Evolutionary conservation across 805 yeast species (phyloP).

Genomic region (Spathaspora passalidarum): DNA sequence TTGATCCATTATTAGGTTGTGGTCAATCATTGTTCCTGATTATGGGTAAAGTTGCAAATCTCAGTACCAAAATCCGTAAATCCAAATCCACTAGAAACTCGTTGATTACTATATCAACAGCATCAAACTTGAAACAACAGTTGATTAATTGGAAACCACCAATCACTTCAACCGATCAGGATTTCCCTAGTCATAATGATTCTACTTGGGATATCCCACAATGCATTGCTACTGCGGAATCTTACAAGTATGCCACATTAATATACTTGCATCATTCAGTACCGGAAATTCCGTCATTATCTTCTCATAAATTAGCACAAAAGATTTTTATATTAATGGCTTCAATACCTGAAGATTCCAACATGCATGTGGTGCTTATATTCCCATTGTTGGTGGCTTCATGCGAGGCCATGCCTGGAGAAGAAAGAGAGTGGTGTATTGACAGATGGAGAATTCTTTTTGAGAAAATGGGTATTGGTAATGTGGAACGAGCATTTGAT

Average conservation of each 20-base stretch:
- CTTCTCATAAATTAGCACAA: slow-evolving; percentile 56
- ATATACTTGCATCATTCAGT: slow-evolving; percentile 67
- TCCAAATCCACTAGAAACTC: slow-evolving; percentile 32
- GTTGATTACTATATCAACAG: slow-evolving; percentile 47
- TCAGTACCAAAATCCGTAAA: slow-evolving; percentile 49
- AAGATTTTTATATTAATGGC: slow-evolving; percentile 59
- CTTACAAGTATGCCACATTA: slow-evolving; percentile 58
- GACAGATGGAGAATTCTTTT: slow-evolving; percentile 55
- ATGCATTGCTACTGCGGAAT: slow-evolving; percentile 68
- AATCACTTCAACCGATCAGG: slow-evolving; percentile 29
- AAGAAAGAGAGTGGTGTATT: slow-evolving; percentile 61
- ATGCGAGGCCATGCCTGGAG: slow-evolving; percentile 59
- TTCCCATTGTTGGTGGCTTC: slow-evolving; percentile 64
- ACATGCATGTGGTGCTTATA: slow-evolving; percentile 57
- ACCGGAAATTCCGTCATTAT: slow-evolving; percentile 59
- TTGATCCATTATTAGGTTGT: slow-evolving; percentile 68
- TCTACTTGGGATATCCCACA: slow-evolving; percentile 51
- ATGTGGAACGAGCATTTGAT: slow-evolving; percentile 61
- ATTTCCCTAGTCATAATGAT: slow-evolving; percentile 14
- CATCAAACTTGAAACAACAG: slow-evolving; percentile 52
- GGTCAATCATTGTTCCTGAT: slow-evolving; percentile 62
- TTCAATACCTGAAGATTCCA: slow-evolving; percentile 57
- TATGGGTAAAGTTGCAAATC: slow-evolving; percentile 59
- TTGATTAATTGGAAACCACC: slow-evolving; percentile 58
- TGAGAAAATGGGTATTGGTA: slow-evolving; percentile 61